Conservation (phyloP, 257 asterid genomes). For the Primulina eburnea region DNA sequence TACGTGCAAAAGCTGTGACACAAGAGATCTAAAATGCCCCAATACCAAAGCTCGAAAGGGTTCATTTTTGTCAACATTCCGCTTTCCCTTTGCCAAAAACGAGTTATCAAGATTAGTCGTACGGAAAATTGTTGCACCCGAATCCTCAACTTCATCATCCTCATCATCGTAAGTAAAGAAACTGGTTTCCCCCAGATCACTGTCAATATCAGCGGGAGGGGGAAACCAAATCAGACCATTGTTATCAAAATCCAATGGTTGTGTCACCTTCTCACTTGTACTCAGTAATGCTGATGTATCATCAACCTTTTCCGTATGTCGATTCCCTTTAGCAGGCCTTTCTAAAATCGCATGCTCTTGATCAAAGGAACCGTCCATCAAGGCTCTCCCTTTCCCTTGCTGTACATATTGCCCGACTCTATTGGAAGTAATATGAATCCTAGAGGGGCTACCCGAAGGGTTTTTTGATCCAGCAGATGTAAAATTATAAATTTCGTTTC, state of each 20-base stretch:
- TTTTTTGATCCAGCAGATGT: constrained; percentile 65
- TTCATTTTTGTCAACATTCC: constrained; percentile 41
- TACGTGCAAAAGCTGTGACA: constrained; percentile 71
- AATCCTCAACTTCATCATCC: constrained; percentile 71
- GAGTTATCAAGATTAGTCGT: constrained; percentile 35
- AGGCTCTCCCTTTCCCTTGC: constrained; percentile 52
- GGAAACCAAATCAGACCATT: constrained; percentile 80
- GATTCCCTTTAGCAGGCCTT: constrained; percentile 49
- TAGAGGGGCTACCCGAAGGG: constrained; percentile 82
- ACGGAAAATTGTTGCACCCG: constrained; percentile 38
- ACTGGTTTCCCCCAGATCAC: constrained; percentile 52
- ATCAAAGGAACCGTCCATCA: constrained; percentile 40
- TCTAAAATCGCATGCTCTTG: constrained; percentile 54
- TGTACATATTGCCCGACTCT: constrained; percentile 62
- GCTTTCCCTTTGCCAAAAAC: constrained; percentile 47
- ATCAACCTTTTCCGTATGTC: constrained; percentile 39
- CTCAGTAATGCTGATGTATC: constrained; percentile 35
- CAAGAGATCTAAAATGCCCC: constrained; percentile 93
- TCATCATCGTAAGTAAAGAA: constrained; percentile 70
- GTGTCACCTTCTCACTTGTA: constrained; percentile 38
- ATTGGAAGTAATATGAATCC: constrained; percentile 50
- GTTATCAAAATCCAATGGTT: constrained; percentile 67
- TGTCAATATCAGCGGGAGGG: constrained; percentile 67
- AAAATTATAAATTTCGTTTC: constrained; percentile 57
- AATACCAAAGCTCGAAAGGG: constrained; percentile 54